phyloP scores from a whole-genome alignment of 208 protist species.

The Acanthamoeba royreba region DNA sequence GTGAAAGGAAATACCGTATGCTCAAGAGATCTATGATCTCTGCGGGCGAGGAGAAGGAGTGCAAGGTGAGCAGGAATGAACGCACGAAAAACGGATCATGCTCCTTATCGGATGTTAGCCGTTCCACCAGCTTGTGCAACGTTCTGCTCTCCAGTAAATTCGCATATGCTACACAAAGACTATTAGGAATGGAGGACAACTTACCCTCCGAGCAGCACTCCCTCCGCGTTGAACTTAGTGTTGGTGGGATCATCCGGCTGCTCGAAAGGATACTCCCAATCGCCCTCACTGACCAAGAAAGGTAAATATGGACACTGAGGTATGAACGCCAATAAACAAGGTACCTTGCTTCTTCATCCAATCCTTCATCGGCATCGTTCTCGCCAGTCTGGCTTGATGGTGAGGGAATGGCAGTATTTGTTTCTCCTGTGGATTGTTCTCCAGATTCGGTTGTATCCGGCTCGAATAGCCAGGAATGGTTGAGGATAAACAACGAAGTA shows the following conservation, averaged over 20 bases:
- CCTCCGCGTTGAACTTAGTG: background rate
- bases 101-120: background rate
- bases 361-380: background rate
- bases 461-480: background rate
- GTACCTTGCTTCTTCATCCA: background rate
- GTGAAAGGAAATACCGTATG: background rate
- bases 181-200: background rate
- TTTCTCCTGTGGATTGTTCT: background rate
- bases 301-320: background rate
- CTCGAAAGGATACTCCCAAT: background rate
- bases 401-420: background rate
- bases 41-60: background rate
- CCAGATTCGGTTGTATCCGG: background rate
- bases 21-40: background rate
- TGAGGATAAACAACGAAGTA: background rate
- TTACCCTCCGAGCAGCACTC: background rate
- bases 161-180: background rate
- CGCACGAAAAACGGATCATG: background rate
- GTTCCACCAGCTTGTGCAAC: background rate
- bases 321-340: background rate
- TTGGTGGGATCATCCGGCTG: background rate
- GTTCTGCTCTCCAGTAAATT: background rate
- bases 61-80: background rate
- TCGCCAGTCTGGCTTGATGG: background rate
- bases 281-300: background rate